Percentiles rank a stretch among this genome's conserved stretches.
Evolutionary conservation across 805 yeast species (phyloP).

Genomic region (Groenewaldozyma tartarivorans): DNA sequence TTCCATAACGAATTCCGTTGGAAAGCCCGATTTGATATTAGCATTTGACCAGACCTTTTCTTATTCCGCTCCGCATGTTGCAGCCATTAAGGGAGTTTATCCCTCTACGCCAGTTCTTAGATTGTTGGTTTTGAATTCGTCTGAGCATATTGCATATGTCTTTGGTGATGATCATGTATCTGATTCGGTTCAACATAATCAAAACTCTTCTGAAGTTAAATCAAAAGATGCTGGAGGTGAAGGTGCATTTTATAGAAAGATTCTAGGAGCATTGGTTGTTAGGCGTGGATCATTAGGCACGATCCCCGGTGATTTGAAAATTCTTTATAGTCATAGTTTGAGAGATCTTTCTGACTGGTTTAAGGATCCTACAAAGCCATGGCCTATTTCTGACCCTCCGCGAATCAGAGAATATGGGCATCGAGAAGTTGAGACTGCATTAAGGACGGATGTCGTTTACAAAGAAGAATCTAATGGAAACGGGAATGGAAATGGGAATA

Average conservation of each 20-base stretch:
- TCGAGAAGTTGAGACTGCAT: slow-evolving; percentile 68
- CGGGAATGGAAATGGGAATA: not conserved
- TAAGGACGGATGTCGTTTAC: slow-evolving; percentile 15
- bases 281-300: slow-evolving; percentile 74
- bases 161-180: slow-evolving; percentile 25
- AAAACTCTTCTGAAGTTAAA: slow-evolving; percentile 17
- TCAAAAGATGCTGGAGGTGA: slow-evolving; percentile 11
- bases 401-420: slow-evolving; percentile 53
- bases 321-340: slow-evolving; percentile 60
- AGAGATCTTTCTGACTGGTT: slow-evolving; percentile 57
- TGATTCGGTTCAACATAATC: slow-evolving; percentile 11
- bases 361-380: slow-evolving; percentile 35
- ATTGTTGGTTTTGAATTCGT: slow-evolving; percentile 66
- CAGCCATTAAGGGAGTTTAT: slow-evolving; percentile 22
- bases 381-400: slow-evolving; percentile 77
- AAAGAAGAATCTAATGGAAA: slow-evolving; percentile 4
- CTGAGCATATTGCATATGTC: slow-evolving; percentile 66
- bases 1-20: slow-evolving; percentile 4
- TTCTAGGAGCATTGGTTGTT: slow-evolving; percentile 76
- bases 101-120: slow-evolving; percentile 48
- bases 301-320: slow-evolving; percentile 69
- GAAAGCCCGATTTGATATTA: slow-evolving; percentile 47
- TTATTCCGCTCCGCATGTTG: slow-evolving; percentile 28
- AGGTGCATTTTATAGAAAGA: slow-evolving; percentile 46
- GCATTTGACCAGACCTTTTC: slow-evolving; percentile 57